Base-by-base conservation (phyloP, 2,329 filamentous ascomycete species). In the Mycosphaerella arachidis region DNA sequence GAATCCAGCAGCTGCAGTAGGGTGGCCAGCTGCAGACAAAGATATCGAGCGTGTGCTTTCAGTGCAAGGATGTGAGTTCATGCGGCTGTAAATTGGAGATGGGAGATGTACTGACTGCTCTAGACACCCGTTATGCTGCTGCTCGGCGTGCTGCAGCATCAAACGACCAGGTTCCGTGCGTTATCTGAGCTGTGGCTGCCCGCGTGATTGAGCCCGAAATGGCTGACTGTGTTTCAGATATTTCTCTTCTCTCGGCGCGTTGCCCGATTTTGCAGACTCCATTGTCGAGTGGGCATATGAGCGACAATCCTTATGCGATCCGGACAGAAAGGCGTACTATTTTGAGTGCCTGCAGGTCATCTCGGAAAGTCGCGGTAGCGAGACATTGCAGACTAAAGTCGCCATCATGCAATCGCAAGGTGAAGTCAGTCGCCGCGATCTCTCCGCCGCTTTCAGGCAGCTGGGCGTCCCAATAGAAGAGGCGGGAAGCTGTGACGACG, bases 271-370 rank as follows among this genome's bases (percentile, higher is more conserved):
- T 71, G 80, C 83, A 5, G 84, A 89, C 67, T 68, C 75, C 1
- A 73, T 86, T n/a, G 74, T 91, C 18, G 74, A 80, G 30, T 88
- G 85, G 71, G 84, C 85, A 4, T 90, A 84, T 68, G 77, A 84
- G 27, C 78, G 82, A 35, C 87, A 90, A 73, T 75, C 79, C 27
- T 70, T 75, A 8, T 81, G 79, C 54, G 85, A 90, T 70, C 78
- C 80, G 20, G 63, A 67, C 20, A 82, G 83, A 61, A 75, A 76
- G 18, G 74, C 85, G 1, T 84, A 85, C 68, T 90, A 89, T 70
- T 80, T 89, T 61, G 82, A 87, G 71, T 87, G 84, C 67, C 76
- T 91, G n/a, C 79, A 82, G 65, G 77, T 80, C 51, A 82, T 90
- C 56, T 82, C 83, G 16, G 75, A 76, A 27, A 79, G 82, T 18